Evolutionary conservation across 2,329 filamentous ascomycete genomes (phyloP), one percentile per base, ranked within the genome.

Genomic region (Aspergillus cejpii): DNA sequence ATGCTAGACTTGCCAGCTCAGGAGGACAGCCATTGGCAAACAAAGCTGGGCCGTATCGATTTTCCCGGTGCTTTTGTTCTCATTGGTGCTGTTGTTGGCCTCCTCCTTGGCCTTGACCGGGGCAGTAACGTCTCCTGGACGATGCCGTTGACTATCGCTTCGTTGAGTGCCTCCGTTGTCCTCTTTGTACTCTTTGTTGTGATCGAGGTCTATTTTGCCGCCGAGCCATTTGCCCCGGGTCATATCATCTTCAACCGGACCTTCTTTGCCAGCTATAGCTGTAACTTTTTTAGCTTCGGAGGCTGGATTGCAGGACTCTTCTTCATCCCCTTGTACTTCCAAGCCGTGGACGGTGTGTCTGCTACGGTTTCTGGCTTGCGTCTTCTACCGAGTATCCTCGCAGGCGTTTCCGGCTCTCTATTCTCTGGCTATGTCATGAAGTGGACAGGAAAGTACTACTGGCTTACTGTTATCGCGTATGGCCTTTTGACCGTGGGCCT

Each of bases 251-350:
- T 87, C 57, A 75, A 84, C 58, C 73, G 74, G 5, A 75, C 75
- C 5, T 72, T 90, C 21, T 74, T 87, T 39, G 79, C 84, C 2
- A 80, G 78, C 60, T 89, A 84, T 55, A 64, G 81, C 1, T 79
- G 79, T 61, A 88, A 88, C 62, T 86, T 88, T 67, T 88, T 87
- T 63, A 74, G 77, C 41, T 77, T 84, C 42, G 79, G 74, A 1
- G 81, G 77, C 11, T 78, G 73, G 70, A 63, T 81, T 37, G 75
- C 78, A 0, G 67, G 75, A 1, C 52, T 85, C 3, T 91, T 87
- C 70, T 87, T 86, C 66, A 69, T 87, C n/a, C 84, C 86, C 1
- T 71, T 91, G 2, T 87, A 84, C 65, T 87, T 85, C 66, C 87
- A 91, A 65, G 85, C 83, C 4, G 81, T 84, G 1, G 73, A 83